Percentiles rank a stretch among this genome's conserved stretches.
Evolutionary conservation across 2,329 filamentous ascomycete genomes (phyloP).

Genomic region (Curvularia lunata): DNA sequence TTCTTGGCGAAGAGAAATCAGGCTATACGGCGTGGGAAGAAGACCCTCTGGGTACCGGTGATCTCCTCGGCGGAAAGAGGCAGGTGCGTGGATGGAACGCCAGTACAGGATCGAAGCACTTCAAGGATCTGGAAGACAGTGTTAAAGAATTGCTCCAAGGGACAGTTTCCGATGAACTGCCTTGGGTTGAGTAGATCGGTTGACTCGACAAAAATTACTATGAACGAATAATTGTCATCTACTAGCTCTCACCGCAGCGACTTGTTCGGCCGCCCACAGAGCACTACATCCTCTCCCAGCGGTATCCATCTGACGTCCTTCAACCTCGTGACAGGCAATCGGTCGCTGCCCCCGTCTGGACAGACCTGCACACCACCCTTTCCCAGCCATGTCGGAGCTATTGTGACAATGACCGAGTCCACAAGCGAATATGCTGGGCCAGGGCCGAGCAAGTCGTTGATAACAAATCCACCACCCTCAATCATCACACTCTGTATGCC

Average conservation of each 20-base stretch:
- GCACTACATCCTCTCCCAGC: constrained; percentile 80
- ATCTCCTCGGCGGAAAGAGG: constrained; percentile 49
- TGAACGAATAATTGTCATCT: neutral
- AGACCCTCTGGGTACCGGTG: constrained; percentile 50
- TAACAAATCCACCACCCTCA: constrained; percentile 82
- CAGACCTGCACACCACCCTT: constrained; percentile 79
- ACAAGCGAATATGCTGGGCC: constrained; percentile 55
- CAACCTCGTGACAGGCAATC: constrained; percentile 67
- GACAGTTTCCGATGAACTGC: constrained; percentile 28
- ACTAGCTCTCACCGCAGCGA: neutral
- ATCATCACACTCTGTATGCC: constrained; percentile 84
- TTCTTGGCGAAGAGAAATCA: constrained; percentile 45
- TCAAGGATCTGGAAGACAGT: constrained; percentile 35
- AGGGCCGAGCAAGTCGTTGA: constrained; percentile 74
- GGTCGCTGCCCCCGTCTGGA: constrained; percentile 64
- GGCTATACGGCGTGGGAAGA: constrained; percentile 49
- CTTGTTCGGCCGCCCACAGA: constrained; percentile 68
- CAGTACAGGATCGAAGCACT: constrained; percentile 22
- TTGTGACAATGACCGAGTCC: constrained; percentile 81
- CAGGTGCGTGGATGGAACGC: constrained; percentile 50
- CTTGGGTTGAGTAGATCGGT: constrained; percentile 29
- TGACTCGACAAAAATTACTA: neutral
- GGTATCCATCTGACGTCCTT: constrained; percentile 74
- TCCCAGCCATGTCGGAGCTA: constrained; percentile 91
- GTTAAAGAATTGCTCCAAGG: constrained; percentile 39